Conservation (phyloP, 768 basidiomycete species). For the Pulveroboletus sp. region DNA sequence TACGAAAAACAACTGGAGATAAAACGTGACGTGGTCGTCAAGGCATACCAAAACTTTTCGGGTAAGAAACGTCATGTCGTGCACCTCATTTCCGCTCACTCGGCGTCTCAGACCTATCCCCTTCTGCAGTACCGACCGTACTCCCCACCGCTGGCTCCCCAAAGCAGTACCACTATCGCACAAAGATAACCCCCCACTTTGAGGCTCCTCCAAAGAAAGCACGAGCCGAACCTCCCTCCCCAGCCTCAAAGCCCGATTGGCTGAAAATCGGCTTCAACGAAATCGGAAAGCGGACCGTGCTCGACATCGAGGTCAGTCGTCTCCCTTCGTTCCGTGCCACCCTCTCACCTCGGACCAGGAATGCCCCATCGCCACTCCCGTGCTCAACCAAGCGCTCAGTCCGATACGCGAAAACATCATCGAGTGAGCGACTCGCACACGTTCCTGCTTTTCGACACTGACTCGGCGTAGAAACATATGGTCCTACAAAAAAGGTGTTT, state of each 20-base stretch:
- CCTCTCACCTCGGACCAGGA: conserved; percentile 46
- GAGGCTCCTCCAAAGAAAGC: conserved; percentile 60
- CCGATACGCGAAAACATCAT: conserved; percentile 62
- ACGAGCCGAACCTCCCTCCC: conserved; percentile 1
- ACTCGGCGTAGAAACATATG: conserved; percentile 60
- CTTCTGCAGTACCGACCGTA: conserved; percentile 57
- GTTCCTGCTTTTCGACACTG: background rate
- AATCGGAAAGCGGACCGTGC: conserved; percentile 63
- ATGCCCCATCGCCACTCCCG: conserved; percentile 84
- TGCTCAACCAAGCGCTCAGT: conserved; percentile 66
- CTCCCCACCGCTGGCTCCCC: conserved; percentile 82
- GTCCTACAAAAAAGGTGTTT: conserved; percentile 83
- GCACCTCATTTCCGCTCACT: no score
- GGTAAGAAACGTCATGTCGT: background rate
- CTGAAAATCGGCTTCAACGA: conserved; percentile 87
- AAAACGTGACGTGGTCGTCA: conserved; percentile 81
- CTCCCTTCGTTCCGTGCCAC: background rate
- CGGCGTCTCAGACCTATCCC: conserved; percentile 53
- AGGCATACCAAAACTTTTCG: conserved; percentile 80
- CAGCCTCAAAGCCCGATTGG: conserved; percentile 52
- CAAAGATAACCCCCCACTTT: conserved; percentile 97
- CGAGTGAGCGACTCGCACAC: conserved; percentile 42
- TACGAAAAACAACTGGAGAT: conserved; percentile 82
- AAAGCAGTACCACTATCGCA: conserved; percentile 86
- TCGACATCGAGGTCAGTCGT: conserved; percentile 83